Evolutionary conservation across 2,329 filamentous ascomycete genomes (phyloP), one percentile per base, ranked within the genome.

Genomic region (Fusarium decemcellulare): DNA sequence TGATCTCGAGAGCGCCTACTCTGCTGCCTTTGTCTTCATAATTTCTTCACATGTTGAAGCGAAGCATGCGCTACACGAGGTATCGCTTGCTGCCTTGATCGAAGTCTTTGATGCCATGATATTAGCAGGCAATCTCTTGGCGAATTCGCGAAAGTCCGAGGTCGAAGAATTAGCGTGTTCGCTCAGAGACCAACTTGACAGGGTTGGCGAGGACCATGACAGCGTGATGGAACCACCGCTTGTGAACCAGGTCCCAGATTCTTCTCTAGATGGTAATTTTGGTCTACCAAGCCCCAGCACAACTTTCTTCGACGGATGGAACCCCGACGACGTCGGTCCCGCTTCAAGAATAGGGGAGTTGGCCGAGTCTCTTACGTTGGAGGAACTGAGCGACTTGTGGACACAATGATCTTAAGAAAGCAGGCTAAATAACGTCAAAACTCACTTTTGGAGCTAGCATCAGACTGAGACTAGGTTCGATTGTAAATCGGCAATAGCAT

Each of bases 1-100:
- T 36, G 62, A 65, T 51, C 53, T 65, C 4, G 62, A 65, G 30
- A 51, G 34, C 12, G 53, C 62, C 23, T 47, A 51, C 27, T 65
- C 62, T 7, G 57, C 62, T 10, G 40, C 58, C 16, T 61, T 65
- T n/a, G 52, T 65, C 11, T 14, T 65, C 15, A 46, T 65, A 6
- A 61, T 54, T 18, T 53, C 62, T 11, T 65, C 52, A 9, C 43
- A 39, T 8, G 52, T 65, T 10, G 51, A 54, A 8, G 30, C 44
- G 15, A 52, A 57, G 23, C 58, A 59, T 54, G 7, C 34, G 14
- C 43, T 47, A 40, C 29, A 30, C 36, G 53, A 30, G 43, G 53
- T 48, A 50, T 61, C 52, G 29, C 48, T 65, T 12, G 15, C 48
- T 11, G 42, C 30, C 18, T 43, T 64, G 12, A 14, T 50, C 10